Conservation (phyloP, 2,329 filamentous ascomycete genomes). For the Gnomoniopsis sp. region DNA sequence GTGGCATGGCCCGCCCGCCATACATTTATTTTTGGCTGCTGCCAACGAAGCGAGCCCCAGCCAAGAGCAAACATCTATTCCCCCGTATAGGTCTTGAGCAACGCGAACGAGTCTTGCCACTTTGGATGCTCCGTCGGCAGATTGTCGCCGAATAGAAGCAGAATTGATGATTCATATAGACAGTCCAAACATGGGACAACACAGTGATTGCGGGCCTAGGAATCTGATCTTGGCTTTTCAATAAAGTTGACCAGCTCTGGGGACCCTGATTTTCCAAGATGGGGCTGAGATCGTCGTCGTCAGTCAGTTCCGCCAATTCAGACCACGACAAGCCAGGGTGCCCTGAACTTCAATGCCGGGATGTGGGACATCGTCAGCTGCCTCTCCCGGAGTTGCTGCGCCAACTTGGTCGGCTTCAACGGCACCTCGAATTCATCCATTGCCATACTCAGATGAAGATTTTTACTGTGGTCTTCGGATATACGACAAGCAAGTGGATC, state of each 20-base stretch:
- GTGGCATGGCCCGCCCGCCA: constrained; percentile 6
- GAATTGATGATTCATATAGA: background rate
- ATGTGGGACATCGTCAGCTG: constrained; percentile 1
- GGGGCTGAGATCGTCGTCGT: background rate
- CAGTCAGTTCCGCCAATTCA: too few species aligned
- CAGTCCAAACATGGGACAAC: background rate
- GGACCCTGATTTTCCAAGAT: background rate
- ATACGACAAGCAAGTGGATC: background rate
- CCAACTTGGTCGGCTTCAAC: background rate
- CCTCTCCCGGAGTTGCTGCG: constrained; percentile 2
- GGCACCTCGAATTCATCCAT: background rate
- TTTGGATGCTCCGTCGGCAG: background rate
- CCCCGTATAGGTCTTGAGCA: background rate
- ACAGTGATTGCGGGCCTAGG: too few species aligned
- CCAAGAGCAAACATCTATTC: background rate
- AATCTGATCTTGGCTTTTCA: background rate
- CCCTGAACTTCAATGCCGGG: background rate
- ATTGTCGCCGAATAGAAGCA: background rate
- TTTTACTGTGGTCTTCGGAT: background rate
- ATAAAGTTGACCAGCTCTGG: background rate
- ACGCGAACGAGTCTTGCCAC: background rate
- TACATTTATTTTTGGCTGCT: constrained; percentile 15
- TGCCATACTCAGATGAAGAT: background rate
- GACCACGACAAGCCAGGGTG: background rate
- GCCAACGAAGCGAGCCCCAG: background rate